These are phyloP conservation scores for Pisolithus microcarpus DNA, from an alignment of 768 basidiomycete genomes.

Conservation along the genomic window DNA sequence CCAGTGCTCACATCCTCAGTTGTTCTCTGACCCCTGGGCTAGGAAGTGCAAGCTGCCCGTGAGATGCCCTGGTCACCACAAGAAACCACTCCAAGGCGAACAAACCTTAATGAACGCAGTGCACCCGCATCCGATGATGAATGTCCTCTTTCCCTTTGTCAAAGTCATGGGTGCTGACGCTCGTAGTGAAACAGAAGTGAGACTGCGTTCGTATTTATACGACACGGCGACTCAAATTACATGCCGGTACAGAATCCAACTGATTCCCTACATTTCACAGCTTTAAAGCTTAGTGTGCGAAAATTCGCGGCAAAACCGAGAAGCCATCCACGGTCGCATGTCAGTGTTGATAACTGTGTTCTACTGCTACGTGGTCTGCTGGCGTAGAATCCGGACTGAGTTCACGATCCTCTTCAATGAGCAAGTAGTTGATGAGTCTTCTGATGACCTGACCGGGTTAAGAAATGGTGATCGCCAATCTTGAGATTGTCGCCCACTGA, in stretches of 20 bases:
- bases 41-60: slow-evolving; percentile 1
- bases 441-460: slow-evolving; percentile 33
- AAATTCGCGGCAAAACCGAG: no score
- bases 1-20: slow-evolving; percentile 58
- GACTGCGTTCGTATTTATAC: not conserved
- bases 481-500: slow-evolving; percentile 19
- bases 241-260: not conserved
- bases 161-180: not conserved
- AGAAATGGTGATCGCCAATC: not conserved
- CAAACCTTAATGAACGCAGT: slow-evolving; percentile 74
- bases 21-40: slow-evolving; percentile 60
- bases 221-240: not conserved
- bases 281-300: no score
- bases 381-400: not conserved
- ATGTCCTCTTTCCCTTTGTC: slow-evolving; percentile 30
- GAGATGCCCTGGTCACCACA: not conserved
- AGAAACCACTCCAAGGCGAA: not conserved
- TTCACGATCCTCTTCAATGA: slow-evolving; percentile 20
- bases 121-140: slow-evolving; percentile 67
- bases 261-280: no score
- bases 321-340: not conserved
- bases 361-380: not conserved
- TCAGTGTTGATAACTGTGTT: not conserved
- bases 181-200: not conserved
- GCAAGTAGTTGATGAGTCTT: slow-evolving; percentile 54